phyloP scores from a whole-genome alignment of 306 rosid genomes.

The Fagus crenata region DNA sequence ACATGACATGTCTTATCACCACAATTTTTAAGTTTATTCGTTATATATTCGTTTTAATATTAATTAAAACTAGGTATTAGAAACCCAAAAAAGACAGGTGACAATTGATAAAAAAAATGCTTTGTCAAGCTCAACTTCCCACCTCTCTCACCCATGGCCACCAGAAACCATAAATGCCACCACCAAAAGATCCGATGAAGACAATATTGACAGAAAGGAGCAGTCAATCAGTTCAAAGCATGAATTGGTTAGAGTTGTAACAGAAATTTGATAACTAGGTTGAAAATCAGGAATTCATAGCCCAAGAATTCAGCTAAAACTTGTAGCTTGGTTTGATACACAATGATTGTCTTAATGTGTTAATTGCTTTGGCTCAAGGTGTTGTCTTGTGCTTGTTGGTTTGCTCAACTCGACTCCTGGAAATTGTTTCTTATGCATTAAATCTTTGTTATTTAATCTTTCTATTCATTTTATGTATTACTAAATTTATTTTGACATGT shows the following conservation, averaged over 20 bases:
- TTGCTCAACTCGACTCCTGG: background rate
- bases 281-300: constrained; percentile 1
- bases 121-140: background rate
- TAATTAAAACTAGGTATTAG: background rate
- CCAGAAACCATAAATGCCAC: background rate
- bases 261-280: background rate
- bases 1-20: background rate
- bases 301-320: constrained; percentile 1
- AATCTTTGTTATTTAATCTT: background rate
- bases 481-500: background rate
- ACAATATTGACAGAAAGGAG: background rate
- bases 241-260: background rate
- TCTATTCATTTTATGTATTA: constrained; percentile 9
- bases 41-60: background rate
- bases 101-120: background rate
- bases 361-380: background rate
- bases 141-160: background rate
- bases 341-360: background rate
- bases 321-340: background rate
- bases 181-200: background rate
- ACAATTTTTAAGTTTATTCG: background rate
- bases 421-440: background rate
- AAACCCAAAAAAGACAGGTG: background rate
- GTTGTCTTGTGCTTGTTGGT: constrained; percentile 1
- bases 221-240: background rate